Evolutionary conservation across 495 filamentous ascomycete genomes (phyloP), one percentile per base, ranked within the genome.

Genomic region (Tetracladium setigerum): DNA sequence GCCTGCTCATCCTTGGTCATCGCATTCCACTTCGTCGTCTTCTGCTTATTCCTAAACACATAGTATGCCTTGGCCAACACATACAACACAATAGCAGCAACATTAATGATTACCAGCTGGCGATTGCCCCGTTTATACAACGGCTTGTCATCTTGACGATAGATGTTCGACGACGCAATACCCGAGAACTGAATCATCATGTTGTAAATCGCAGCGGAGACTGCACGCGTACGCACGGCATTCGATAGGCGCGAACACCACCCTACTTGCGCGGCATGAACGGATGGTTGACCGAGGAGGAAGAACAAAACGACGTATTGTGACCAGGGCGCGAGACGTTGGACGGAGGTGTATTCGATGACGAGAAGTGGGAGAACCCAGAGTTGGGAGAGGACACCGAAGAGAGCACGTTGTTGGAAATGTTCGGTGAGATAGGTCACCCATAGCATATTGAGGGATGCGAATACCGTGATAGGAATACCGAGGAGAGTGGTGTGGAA

Each of bases 401-500:
- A 59, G 34, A 76, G 54, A 46, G 76, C 69, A 30, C 78, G 69
- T 38, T 81, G 66, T 41, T 83, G 75, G 4, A 78, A 50, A 44
- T 67, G 69, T 38, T 82, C 80, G 1, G 78, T 79, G 2, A 84
- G 16, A 50, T 72, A 78, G 1, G 80, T 84, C 61, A 66, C 47
- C 9, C 72, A 61, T 18, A 74, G 62, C 0, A 78, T 57, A 38
- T 67, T 64, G 49, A 70, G 45, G 38, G 50, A 74, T 73, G 57
- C 70, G 67, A 7, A 70, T 36, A 31, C 65, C 52, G 46, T 76
- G 2, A 73, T 67, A 1, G 82, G 84, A 27, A 88, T 84, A 12
- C 76, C 77, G 34, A 89, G 67, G 13, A 90, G 61, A 53, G 86
- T 89, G 10, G 81, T 79, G 19, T 80, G 52, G 55, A 87, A 84